phyloP scores from a whole-genome alignment of 495 filamentous ascomycete species.

The Trichoderma orchidacearum region DNA sequence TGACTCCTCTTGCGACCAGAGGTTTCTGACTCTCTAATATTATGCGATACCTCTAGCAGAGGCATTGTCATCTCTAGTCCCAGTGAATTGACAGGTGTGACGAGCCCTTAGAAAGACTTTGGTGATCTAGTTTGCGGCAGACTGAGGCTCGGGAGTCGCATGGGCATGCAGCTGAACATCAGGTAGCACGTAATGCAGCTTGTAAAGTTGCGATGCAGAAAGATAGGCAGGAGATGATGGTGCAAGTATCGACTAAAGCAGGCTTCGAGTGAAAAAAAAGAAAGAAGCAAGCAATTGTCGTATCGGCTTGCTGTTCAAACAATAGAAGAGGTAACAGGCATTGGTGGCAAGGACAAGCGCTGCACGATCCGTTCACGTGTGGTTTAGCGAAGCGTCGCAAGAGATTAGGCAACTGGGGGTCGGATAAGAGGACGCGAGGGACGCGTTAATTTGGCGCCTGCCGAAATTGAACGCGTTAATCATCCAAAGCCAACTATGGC shows the following conservation, averaged over 20 bases:
- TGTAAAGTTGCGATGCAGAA: not conserved
- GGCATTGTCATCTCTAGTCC: constrained; percentile 14
- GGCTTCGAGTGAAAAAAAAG: too few relatives aligned
- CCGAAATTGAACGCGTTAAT: not conserved
- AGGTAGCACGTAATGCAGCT: too few relatives aligned
- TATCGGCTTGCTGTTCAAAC: not conserved
- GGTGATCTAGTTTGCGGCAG: not conserved
- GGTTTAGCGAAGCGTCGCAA: not conserved
- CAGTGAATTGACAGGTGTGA: too few relatives aligned
- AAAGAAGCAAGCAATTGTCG: too few relatives aligned
- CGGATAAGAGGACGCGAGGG: too few relatives aligned
- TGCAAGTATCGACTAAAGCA: too few relatives aligned
- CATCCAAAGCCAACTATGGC: not conserved
- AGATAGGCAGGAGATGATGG: too few relatives aligned
- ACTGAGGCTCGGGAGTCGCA: not conserved
- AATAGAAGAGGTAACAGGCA: not conserved
- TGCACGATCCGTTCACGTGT: not conserved
- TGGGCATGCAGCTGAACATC: not conserved
- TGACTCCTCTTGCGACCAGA: constrained; percentile 18
- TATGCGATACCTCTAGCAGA: constrained; percentile 20
- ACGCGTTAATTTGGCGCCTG: constrained; percentile 3
- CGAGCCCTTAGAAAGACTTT: not conserved
- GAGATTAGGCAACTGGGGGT: too few relatives aligned
- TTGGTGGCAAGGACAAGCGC: not conserved
- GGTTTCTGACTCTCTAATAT: constrained; percentile 18